These are phyloP conservation scores for Haematococcus sp. DNA, from an alignment of 139 green algal species.

Conservation along the genomic window DNA sequence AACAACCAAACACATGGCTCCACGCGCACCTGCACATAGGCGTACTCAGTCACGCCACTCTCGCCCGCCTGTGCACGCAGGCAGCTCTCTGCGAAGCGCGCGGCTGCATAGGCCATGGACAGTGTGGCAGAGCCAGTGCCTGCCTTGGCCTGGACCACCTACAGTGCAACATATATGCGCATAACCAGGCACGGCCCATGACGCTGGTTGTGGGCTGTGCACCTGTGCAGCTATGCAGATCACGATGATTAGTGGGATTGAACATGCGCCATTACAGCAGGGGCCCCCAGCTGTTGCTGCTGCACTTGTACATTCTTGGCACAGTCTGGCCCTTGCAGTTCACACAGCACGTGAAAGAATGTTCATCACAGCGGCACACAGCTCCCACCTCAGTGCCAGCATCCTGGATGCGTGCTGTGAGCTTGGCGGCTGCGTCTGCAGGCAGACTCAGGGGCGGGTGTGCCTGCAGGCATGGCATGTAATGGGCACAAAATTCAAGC, in stretches of 20 bases:
- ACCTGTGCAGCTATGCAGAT: not conserved
- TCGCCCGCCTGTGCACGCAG: conserved; percentile 74
- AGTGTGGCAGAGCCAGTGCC: conserved; percentile 86
- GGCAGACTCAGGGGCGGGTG: conserved; percentile 9
- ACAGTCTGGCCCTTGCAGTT: not conserved
- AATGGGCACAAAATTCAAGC: too few species aligned
- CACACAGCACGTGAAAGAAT: too few species aligned
- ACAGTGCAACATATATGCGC: too few species aligned
- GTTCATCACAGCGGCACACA: too few species aligned
- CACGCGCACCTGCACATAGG: conserved; percentile 41
- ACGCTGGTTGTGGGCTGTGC: too few species aligned
- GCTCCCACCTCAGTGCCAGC: conserved; percentile 91
- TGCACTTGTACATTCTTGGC: too few species aligned
- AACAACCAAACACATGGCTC: too few species aligned
- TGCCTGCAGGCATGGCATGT: not conserved
- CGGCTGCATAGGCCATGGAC: conserved; percentile 92
- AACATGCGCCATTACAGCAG: too few species aligned
- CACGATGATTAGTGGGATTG: too few species aligned
- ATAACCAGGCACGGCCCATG: too few species aligned
- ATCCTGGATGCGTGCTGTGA: conserved; percentile 85
- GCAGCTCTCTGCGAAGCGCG: conserved; percentile 70
- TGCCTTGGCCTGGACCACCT: conserved; percentile 39
- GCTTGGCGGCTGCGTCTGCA: conserved; percentile 9
- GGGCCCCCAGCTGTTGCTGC: too few species aligned
- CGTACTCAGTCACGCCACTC: conserved; percentile 75